Conservation (phyloP, 2,329 filamentous ascomycete genomes). For the Trichoderma koningiopsis region DNA sequence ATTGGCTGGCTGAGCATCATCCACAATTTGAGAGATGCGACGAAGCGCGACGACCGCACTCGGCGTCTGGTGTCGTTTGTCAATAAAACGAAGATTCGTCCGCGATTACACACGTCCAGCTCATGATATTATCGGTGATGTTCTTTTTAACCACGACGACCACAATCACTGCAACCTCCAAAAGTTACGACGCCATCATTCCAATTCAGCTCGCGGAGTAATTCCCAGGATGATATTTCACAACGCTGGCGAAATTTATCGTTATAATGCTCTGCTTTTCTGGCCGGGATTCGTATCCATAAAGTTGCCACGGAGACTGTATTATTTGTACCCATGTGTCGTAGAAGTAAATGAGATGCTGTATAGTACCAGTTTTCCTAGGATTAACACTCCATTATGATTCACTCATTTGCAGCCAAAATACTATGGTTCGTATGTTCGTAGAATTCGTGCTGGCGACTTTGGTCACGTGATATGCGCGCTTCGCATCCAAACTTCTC, state of each 20-base stretch:
- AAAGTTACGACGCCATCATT: background rate
- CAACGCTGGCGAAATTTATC: no score
- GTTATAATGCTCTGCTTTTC: background rate
- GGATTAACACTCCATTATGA: background rate
- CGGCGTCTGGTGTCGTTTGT: slow-evolving; percentile 48
- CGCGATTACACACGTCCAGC: slow-evolving; percentile 25
- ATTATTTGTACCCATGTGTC: background rate
- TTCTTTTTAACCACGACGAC: background rate
- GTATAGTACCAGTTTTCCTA: background rate
- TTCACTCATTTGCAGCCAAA: background rate
- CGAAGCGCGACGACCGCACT: slow-evolving; percentile 43
- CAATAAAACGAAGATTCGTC: slow-evolving; percentile 45
- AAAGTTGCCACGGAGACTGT: background rate
- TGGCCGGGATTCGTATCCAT: background rate
- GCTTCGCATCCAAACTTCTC: background rate
- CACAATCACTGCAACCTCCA: background rate
- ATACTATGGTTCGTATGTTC: background rate
- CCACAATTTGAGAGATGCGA: slow-evolving; percentile 38
- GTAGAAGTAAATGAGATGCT: background rate
- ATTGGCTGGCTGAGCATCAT: slow-evolving; percentile 42
- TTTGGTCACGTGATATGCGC: slow-evolving; percentile 12
- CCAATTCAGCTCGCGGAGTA: background rate
- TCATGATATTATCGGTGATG: slow-evolving; percentile 1
- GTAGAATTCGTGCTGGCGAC: background rate
- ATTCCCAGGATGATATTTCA: background rate